Evolutionary conservation across 139 green algal species (phyloP), one percentile per base, ranked within the genome.

Genomic region (Eudorina sp.): DNA sequence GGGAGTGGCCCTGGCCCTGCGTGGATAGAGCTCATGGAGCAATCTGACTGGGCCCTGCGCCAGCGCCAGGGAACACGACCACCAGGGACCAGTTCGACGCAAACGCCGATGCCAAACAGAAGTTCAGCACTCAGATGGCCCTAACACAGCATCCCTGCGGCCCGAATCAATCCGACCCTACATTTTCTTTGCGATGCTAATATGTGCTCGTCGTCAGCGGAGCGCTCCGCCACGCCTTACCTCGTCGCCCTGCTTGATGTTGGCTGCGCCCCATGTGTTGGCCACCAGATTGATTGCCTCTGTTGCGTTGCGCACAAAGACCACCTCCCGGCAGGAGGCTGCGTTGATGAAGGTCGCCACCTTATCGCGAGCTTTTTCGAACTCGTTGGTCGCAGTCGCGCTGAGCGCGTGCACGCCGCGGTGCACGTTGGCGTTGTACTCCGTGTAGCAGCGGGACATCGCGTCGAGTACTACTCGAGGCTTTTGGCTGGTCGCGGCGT

Each of bases 271-370:
- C 98, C 98, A 99, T 60, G 90, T 98, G 90, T 98, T 94, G 23
- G 97, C 98, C 53, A 99, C 97, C 62, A 99, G 90, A 92, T 99
- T 99, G 84, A 99, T 98, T 14, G 96, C 98, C 89, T 99, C 98
- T 31, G 85, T 98, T 51, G 98, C 98, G 89, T 99, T 99, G 62
- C 96, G 94, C 0, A 97, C 99, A 90, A 96, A 99, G 41, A 99
- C 97, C 13, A 99, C 93, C 91, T 99, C 96, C 14, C 97, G 88
- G 53, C 90, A 84, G 14, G 73, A 93, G 11, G 84, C 62, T 8
- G 97, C 97, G 55, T 95, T 94, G 43, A 99, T 92, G 68, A 99
- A 98, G 13, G n/a, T 25, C 4, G 97, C 97, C n/a, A 99, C 92
- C 90, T 99, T 99, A 29, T 85, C 91, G 25, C 97, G 92, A 0